Conservation (phyloP, 495 filamentous ascomycete species). For the Talaromyces thailandensis region DNA sequence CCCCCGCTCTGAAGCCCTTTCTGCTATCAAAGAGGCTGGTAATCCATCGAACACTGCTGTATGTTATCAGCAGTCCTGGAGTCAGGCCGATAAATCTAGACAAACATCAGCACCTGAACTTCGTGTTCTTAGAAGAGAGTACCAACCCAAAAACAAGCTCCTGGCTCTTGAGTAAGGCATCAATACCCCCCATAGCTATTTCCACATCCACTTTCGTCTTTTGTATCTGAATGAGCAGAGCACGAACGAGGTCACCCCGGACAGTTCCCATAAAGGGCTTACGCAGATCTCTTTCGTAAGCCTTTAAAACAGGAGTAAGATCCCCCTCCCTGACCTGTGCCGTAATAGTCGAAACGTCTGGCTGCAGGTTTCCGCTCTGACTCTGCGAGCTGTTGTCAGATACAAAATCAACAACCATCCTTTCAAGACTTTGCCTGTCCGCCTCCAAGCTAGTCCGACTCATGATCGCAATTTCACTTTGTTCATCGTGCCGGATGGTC, state of each 20-base stretch:
- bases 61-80: conserved; percentile 76
- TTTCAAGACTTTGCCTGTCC: conserved; percentile 82
- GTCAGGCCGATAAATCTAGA: conserved; percentile 77
- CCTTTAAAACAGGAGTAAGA: conserved; percentile 79
- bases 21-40: conserved; percentile 55
- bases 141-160: conserved; percentile 83
- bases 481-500: conserved; percentile 85
- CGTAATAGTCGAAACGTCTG: conserved; percentile 59
- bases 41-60: conserved; percentile 67
- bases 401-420: conserved; percentile 96
- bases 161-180: conserved; percentile 85
- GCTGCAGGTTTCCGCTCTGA: conserved; percentile 32
- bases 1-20: conserved; percentile 50
- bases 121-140: neutral
- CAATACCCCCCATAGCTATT: conserved; percentile 89
- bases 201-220: conserved; percentile 99
- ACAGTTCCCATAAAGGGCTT: conserved; percentile 72
- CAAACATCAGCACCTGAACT: conserved; percentile 14
- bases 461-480: conserved; percentile 91
- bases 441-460: conserved; percentile 81
- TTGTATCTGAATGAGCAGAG: conserved; percentile 90
- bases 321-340: conserved; percentile 81
- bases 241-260: conserved; percentile 76
- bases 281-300: conserved; percentile 80
- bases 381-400: conserved; percentile 54